Evolutionary conservation across 257 asterid genomes (phyloP).

Genomic region (Ilex aquifolium): DNA sequence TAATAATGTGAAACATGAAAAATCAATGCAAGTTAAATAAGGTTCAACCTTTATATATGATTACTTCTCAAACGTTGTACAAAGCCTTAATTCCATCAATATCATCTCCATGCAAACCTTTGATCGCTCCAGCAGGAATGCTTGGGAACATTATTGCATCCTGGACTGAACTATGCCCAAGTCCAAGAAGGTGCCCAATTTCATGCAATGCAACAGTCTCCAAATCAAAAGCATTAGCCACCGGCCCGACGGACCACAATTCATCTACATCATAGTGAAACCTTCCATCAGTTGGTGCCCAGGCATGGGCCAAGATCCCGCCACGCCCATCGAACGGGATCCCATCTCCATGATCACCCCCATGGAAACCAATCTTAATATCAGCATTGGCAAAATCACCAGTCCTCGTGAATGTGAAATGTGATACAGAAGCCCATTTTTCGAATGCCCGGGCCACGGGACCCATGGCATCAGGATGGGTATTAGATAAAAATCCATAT

Average conservation of each 20-base stretch:
- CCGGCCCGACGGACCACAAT: conserved; percentile 8
- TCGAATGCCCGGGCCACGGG: conserved; percentile 1
- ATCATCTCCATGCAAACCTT: conserved; percentile 19
- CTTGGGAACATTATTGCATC: conserved; percentile 27
- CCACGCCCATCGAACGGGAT: conserved; percentile 28
- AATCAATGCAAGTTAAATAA: too few relatives aligned
- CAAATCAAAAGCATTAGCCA: conserved; percentile 6
- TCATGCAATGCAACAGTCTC: conserved; percentile 33
- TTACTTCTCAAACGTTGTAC: background rate
- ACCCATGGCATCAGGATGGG: background rate
- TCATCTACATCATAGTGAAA: conserved; percentile 27
- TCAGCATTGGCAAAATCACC: conserved; percentile 4
- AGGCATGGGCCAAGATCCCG: conserved; percentile 31
- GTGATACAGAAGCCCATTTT: conserved; percentile 19
- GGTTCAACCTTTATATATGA: too few relatives aligned
- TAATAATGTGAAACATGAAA: too few relatives aligned
- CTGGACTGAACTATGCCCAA: conserved; percentile 20
- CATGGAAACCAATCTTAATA: conserved; percentile 17
- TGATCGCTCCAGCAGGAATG: conserved; percentile 6
- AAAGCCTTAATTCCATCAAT: conserved; percentile 23
- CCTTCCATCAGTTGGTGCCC: conserved; percentile 20
- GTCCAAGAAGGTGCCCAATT: conserved; percentile 40
- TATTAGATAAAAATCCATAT: conserved; percentile 6
- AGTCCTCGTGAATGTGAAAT: conserved; percentile 14
- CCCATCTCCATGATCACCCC: conserved; percentile 20